Conservation (phyloP, 768 basidiomycete species). For the Psilocybe azurescens region DNA sequence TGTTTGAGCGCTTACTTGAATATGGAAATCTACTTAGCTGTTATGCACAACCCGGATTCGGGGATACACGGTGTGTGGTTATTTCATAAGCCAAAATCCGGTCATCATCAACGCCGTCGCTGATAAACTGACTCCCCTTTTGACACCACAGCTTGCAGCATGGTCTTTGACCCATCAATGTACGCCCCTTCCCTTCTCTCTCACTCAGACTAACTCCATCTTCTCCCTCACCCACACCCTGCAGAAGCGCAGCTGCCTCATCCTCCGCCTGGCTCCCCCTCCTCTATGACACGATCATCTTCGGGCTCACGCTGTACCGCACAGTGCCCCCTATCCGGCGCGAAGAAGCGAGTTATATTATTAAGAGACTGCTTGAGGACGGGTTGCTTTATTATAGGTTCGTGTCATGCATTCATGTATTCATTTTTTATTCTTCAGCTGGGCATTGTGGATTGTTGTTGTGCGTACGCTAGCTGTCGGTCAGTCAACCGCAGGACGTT, state of each 20-base stretch:
- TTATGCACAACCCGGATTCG: conserved; percentile 42
- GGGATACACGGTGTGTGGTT: conserved; percentile 36
- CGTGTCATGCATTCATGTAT: background rate
- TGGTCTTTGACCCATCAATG: conserved; percentile 46
- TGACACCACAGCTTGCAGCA: conserved; percentile 39
- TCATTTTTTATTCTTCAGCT: no score
- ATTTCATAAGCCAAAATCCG: background rate
- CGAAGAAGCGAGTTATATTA: conserved; percentile 40
- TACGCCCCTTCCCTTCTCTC: conserved; percentile 23
- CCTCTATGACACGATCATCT: conserved; percentile 50
- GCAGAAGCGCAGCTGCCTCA: conserved; percentile 43
- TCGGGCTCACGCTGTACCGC: conserved; percentile 42
- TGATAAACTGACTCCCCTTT: no score
- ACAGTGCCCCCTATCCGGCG: conserved; percentile 41
- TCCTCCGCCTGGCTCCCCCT: conserved; percentile 58
- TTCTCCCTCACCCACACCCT: conserved; percentile 14
- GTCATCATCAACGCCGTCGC: no score
- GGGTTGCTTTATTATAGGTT: conserved; percentile 54
- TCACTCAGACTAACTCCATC: conserved; percentile 10
- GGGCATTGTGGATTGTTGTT: no score
- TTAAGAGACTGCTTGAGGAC: conserved; percentile 48
- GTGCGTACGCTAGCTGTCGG: no score
- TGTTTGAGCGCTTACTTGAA: no score
- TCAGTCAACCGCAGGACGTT: no score
- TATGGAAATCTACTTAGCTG: conserved; percentile 33